Evolutionary conservation across 2,329 filamentous ascomycete genomes (phyloP), one percentile per base, ranked within the genome.

Genomic region (Sclerotinia nivalis): DNA sequence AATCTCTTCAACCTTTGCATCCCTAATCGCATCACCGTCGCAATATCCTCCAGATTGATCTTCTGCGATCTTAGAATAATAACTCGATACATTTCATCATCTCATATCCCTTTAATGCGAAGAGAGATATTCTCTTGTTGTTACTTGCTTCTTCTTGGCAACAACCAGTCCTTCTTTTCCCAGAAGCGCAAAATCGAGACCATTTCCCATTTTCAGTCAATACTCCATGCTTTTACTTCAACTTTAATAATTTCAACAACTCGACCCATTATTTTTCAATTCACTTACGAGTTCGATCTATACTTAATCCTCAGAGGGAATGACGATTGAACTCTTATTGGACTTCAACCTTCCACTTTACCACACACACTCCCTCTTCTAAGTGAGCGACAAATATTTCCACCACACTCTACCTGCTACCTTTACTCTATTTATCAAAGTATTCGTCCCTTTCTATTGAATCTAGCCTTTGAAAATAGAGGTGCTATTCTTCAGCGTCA

Each of bases 201-300:
- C 1, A 20, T 40, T 18, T 28, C 3, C 4, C 10, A n/a, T 28
- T 52, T 18, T 1, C 15, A 7, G 1, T 43, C n/a, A 25, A 9
- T 64, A 7, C 4, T 37, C 22, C 31, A 59, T 34, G 55, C 15
- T 5, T 37, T 62, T 49, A 40, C 45, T 54, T 40, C 22, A 40
- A 15, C 61, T 28, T 52, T 22, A 43, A 52, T 22, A 20, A 25
- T 13, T 37, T 52, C 47, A 40, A 43, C 13, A 40, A 12, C 61
- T 65, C 61, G 34, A 18, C 61, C 61, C 61, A 65, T 65, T 40
- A 22, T 58, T 22, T 58, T 22, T 20, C 47, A 52, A 65, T 65
- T 65, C 61, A 65, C 61, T 65, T 8, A 22, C 22, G 18, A 28
- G 15, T 37, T 65, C 47, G 47, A 52, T 65, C 34, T 40, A 20